Percentiles rank a stretch among this genome's conserved stretches.
phyloP scores from a whole-genome alignment of 2,329 filamentous ascomycete species.

The Xylariaceae sp. region DNA sequence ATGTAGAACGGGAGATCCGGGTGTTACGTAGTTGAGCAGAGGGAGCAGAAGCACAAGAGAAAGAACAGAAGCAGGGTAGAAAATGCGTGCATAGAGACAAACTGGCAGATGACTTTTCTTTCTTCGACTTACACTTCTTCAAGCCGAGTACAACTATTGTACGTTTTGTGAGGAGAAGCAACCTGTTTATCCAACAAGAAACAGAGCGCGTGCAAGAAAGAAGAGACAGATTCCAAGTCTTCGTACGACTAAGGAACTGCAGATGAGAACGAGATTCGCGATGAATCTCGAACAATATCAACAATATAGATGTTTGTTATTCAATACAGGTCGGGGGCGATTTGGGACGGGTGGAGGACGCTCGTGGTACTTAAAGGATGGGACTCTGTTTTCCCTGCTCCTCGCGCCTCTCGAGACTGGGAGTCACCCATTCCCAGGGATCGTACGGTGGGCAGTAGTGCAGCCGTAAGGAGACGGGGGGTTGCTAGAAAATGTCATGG shows the following conservation, averaged over 20 bases:
- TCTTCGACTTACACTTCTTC: constrained; percentile 15
- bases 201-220: background rate
- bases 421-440: constrained; percentile 3
- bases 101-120: constrained; percentile 19
- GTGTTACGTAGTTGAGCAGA: constrained; percentile 16
- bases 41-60: background rate
- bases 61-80: background rate
- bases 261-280: constrained; percentile 21
- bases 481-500: constrained; percentile 19
- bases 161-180: background rate
- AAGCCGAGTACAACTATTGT: background rate
- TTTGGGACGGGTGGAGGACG: constrained; percentile 26
- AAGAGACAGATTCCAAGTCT: constrained; percentile 10
- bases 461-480: constrained; percentile 19
- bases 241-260: constrained; percentile 16
- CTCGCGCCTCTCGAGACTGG: constrained; percentile 4
- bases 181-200: background rate
- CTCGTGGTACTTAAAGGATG: constrained; percentile 26
- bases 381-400: constrained; percentile 2
- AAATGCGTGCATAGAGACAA: too few relatives aligned
- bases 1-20: constrained; percentile 20
- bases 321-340: constrained; percentile 25
- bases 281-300: constrained; percentile 24
- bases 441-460: constrained; percentile 11
- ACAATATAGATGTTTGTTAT: constrained; percentile 26